phyloP scores from a whole-genome alignment of 164 flowering plant species.

The Kalanchoe fedtschenkoi region DNA sequence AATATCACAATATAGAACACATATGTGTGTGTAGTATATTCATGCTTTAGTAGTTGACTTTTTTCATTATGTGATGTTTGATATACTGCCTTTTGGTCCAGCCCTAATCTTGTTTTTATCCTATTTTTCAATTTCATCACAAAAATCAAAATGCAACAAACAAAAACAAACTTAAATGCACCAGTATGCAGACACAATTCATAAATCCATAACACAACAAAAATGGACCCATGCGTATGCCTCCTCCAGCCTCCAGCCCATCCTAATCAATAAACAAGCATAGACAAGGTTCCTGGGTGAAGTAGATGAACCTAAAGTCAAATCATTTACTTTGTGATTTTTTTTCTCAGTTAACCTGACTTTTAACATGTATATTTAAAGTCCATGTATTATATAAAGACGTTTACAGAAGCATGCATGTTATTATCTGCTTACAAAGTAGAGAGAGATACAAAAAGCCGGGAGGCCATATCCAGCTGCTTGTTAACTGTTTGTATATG shows the following conservation, averaged over 20 bases:
- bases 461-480: conserved; percentile 25
- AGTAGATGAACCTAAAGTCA: conserved; percentile 12
- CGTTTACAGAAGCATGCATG: neutral
- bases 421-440: neutral
- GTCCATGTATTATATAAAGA: neutral
- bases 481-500: conserved; percentile 18
- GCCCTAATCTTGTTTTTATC: conserved; percentile 7
- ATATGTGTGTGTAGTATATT: neutral
- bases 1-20: neutral
- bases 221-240: neutral
- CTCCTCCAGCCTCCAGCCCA: conserved; percentile 1
- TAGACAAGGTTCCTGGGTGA: conserved; percentile 4
- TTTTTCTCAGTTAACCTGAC: neutral
- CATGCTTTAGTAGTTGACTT: conserved; percentile 32
- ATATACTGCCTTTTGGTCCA: conserved; percentile 22
- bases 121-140: conserved; percentile 15
- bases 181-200: neutral
- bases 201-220: neutral
- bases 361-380: neutral
- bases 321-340: conserved; percentile 4
- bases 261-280: neutral
- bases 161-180: conserved; percentile 11
- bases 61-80: conserved; percentile 13
- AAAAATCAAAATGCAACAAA: conserved; percentile 14
- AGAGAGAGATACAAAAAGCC: neutral